These are phyloP conservation scores for Chenopodium berlandieri DNA, from an alignment of 148 eudicot genomes.

Conservation along the genomic window DNA sequence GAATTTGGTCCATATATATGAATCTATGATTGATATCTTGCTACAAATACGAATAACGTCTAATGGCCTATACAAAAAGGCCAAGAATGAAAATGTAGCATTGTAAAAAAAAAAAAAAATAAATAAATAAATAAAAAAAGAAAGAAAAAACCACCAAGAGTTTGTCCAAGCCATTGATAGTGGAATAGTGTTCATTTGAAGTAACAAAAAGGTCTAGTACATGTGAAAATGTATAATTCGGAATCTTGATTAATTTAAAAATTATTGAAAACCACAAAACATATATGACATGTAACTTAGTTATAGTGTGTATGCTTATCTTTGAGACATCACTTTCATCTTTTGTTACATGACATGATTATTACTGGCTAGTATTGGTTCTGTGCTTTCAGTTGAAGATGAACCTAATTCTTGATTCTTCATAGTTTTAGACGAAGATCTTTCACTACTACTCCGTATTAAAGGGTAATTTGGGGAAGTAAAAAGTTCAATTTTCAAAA, in stretches of 20 bases:
- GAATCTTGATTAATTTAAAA: conserved; percentile 7
- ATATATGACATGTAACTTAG: neutral
- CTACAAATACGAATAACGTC: neutral
- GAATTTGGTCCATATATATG: neutral
- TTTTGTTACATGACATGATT: too few relatives aligned
- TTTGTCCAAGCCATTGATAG: neutral
- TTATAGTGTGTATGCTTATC: neutral
- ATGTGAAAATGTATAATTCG: neutral
- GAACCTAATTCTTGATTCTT: too few relatives aligned
- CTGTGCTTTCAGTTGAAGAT: too few relatives aligned
- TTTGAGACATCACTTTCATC: conserved; percentile 10
- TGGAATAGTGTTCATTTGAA: neutral
- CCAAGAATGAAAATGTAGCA: too few relatives aligned
- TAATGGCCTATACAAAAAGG: neutral
- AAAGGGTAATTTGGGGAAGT: too few relatives aligned
- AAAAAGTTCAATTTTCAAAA: too few relatives aligned
- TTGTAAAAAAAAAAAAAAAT: too few relatives aligned
- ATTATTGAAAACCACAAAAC: neutral
- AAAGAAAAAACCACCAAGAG: neutral
- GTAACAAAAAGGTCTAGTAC: neutral
- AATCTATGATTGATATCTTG: neutral
- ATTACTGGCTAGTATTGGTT: too few relatives aligned
- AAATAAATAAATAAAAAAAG: too few relatives aligned
- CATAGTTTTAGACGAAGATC: too few relatives aligned
- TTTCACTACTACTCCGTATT: too few relatives aligned